Evolutionary conservation across 1,284 basidiomycete species (phyloP).

Genomic region (Ganoderma leucocontextum): DNA sequence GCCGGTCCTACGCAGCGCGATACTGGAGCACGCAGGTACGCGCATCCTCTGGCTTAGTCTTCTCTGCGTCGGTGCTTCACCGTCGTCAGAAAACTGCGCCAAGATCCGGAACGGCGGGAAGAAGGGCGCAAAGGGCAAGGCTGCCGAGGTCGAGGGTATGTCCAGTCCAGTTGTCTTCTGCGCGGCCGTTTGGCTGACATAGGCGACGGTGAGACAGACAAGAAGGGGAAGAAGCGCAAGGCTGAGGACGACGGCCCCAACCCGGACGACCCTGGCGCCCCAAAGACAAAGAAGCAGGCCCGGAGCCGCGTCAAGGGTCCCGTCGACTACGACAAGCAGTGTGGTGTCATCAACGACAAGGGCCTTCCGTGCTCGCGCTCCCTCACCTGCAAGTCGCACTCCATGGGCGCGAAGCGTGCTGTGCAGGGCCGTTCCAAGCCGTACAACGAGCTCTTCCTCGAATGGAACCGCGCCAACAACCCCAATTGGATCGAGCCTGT

Average conservation of each 20-base stretch:
- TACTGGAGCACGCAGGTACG: constrained; percentile 79
- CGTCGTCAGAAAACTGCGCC: constrained; percentile 63
- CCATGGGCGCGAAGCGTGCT: constrained; percentile 95
- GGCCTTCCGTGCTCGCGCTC: constrained; percentile 94
- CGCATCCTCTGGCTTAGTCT: constrained; percentile 17
- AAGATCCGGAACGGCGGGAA: constrained; percentile 65
- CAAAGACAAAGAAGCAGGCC: constrained; percentile 79
- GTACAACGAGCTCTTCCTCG: constrained; percentile 90
- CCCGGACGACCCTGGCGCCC: constrained; percentile 61
- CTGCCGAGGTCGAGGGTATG: constrained; percentile 34
- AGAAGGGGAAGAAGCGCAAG: constrained; percentile 75
- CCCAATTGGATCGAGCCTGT: constrained; percentile 95
- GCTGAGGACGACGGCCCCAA: constrained; percentile 66
- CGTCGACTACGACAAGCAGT: constrained; percentile 92
- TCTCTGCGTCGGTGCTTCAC: constrained; percentile 7
- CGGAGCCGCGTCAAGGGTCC: constrained; percentile 85
- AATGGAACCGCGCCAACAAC: constrained; percentile 94
- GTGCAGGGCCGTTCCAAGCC: constrained; percentile 87
- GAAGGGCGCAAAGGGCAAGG: constrained; percentile 64
- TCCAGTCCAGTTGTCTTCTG: constrained; percentile 8
- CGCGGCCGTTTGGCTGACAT: constrained; percentile 5
- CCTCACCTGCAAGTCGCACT: constrained; percentile 97
- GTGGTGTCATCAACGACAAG: constrained; percentile 98
- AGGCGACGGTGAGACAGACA: constrained; percentile 37
- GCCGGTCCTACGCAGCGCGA: constrained; percentile 77